Evolutionary conservation across 1,139 yeast species (phyloP), one percentile per base, ranked within the genome.

Genomic region (Saccharomycopsis crataegensis): DNA sequence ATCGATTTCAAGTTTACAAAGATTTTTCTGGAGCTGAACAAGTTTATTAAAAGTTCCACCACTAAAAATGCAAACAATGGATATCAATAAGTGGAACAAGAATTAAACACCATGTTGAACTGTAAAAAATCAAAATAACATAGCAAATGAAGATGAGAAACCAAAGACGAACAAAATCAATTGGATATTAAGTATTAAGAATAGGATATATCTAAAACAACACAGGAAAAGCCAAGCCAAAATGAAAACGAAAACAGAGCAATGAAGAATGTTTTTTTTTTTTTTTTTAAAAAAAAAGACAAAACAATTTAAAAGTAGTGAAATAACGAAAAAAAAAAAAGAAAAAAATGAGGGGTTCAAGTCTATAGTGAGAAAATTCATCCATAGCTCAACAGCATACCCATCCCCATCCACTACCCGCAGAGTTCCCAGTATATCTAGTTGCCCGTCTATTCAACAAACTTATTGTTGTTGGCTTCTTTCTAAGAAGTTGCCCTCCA

Each of bases 381-480:
- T 14, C 4, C 28, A 22, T 4, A 22, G 22, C n/a, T 49, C 37
- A 51, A 36, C 54, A 51, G 38, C 54, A 51, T 11, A 34, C 14
- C 54, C 54, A 51, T 9, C 41, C 33, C 40, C 43, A 43, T 12
- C 40, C 46, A 6, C 16, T 32, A 11, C 48, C 43, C 14, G n/a
- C 50, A 41, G 38, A 14, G 32, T 44, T 38, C 3, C 31, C 36
- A 44, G 49, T 33, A 31, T 34, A 51, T 17, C 45, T 14, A 14
- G 33, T 38, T 12, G 51, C 51, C 41, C 58, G 16, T 49, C 58
- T 38, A 42, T 53, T 52, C 8, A 55, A 4, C 32, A 55, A 52
- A 34, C 56, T 55, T 8, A 55, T 46, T 11, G 58, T 52, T 4
- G 58, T 52, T 14, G 58, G 53, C 33, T 53, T 49, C 43, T 52